Percentiles rank a stretch among this genome's conserved stretches.
Conservation (phyloP, 1,284 basidiomycete genomes). For the Pisolithus thermaeus region DNA sequence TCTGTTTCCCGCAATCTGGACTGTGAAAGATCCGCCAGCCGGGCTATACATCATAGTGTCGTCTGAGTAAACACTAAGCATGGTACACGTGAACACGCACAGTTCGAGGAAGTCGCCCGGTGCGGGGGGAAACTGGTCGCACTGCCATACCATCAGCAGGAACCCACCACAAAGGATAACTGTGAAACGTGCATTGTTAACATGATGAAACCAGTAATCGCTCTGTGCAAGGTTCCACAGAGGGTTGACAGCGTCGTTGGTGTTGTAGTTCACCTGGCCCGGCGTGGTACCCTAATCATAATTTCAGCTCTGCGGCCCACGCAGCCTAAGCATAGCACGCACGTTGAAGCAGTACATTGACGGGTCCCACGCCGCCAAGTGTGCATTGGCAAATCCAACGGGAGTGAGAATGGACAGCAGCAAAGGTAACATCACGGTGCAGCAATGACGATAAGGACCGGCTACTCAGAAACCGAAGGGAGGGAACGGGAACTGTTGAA, state of each 20-base stretch:
- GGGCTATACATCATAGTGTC: slow-evolving; percentile 29
- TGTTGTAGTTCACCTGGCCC: slow-evolving; percentile 32
- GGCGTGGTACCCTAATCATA: slow-evolving; percentile 25
- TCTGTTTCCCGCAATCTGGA: slow-evolving; percentile 41
- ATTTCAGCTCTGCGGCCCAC: background rate
- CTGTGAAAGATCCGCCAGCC: slow-evolving; percentile 37
- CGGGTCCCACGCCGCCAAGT: slow-evolving; percentile 36
- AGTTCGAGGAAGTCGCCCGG: slow-evolving; percentile 39
- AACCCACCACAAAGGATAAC: background rate
- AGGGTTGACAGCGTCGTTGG: slow-evolving; percentile 35
- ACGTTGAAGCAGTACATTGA: slow-evolving; percentile 42
- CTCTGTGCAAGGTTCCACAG: slow-evolving; percentile 33
- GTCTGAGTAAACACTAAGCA: background rate
- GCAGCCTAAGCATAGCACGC: slow-evolving; percentile 3
- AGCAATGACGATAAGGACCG: no score
- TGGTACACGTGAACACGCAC: slow-evolving; percentile 31
- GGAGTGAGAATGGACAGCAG: background rate
- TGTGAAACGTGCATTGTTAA: slow-evolving; percentile 30
- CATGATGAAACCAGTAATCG: slow-evolving; percentile 38
- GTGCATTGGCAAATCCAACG: slow-evolving; percentile 27
- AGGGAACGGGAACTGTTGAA: no score
- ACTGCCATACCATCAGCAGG: slow-evolving; percentile 22
- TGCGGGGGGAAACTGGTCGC: slow-evolving; percentile 40
- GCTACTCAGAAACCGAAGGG: no score
- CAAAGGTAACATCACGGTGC: background rate